These are phyloP conservation scores for Lunularia cruciata DNA, from an alignment of 225 moss, liverwort and hornwort genomes.

Conservation along the genomic window DNA sequence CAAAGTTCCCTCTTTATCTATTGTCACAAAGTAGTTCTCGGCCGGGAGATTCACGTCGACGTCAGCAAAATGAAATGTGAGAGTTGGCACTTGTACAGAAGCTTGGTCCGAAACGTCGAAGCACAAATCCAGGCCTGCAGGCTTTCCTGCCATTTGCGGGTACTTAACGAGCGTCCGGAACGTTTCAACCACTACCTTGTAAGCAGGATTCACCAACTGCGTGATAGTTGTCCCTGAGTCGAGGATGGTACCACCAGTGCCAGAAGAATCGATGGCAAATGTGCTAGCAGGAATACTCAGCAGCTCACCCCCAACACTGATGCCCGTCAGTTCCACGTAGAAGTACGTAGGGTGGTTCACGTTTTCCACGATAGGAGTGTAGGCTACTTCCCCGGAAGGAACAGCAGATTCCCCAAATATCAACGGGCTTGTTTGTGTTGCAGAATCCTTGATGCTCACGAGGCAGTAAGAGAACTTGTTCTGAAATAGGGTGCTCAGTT, in stretches of 20 bases:
- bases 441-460: neutral
- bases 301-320: constrained; percentile 21
- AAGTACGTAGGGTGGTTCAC: constrained; percentile 14
- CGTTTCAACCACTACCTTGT: neutral
- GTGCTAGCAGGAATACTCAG: constrained; percentile 21
- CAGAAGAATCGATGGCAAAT: constrained; percentile 11
- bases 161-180: neutral
- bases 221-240: constrained; percentile 27
- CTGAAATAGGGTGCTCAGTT: constrained; percentile 22
- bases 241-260: constrained; percentile 21
- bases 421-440: constrained; percentile 26
- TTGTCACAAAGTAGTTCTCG: constrained; percentile 30
- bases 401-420: constrained; percentile 25
- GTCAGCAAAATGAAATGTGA: constrained; percentile 35
- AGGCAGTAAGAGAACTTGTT: constrained; percentile 46
- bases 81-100: constrained; percentile 27
- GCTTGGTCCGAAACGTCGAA: constrained; percentile 45
- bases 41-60: constrained; percentile 31
- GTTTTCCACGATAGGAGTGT: constrained; percentile 27
- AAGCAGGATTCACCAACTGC: constrained; percentile 3
- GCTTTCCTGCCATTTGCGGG: neutral
- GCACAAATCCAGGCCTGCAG: constrained; percentile 62
- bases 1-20: constrained; percentile 39
- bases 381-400: constrained; percentile 2
- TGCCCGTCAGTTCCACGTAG: constrained; percentile 23